A percentile compares a stretch with the other conserved stretches of the same genome.
phyloP scores from a whole-genome alignment of 2,329 filamentous ascomycete species.

The Alternaria ventricosa region DNA sequence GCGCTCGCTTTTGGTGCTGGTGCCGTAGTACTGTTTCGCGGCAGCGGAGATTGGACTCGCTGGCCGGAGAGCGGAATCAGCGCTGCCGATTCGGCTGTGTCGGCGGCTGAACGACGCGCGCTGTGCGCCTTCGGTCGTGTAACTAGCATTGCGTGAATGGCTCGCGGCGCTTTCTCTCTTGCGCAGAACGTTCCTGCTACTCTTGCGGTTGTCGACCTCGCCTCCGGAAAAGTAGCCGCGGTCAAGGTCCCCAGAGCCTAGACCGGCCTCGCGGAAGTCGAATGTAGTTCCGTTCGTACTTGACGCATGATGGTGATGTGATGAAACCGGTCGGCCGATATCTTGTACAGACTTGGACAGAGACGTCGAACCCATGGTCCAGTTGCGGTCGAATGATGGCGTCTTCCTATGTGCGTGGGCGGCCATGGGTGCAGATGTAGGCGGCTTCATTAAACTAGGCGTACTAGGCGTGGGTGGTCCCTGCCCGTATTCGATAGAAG shows the following conservation, averaged over 20 bases:
- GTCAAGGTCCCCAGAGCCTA: slow-evolving; percentile 67
- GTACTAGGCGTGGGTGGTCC: slow-evolving; percentile 34
- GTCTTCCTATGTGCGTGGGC: slow-evolving; percentile 59
- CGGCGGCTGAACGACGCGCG: slow-evolving; percentile 69
- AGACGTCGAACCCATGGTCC: slow-evolving; percentile 58
- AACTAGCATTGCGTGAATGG: slow-evolving; percentile 76
- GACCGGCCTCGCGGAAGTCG: slow-evolving; percentile 34
- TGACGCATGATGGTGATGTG: slow-evolving; percentile 39
- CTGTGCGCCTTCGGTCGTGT: slow-evolving; percentile 63
- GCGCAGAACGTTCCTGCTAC: slow-evolving; percentile 71
- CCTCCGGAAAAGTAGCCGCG: slow-evolving; percentile 93
- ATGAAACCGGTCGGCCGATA: slow-evolving; percentile 40
- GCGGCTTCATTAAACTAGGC: slow-evolving; percentile 24
- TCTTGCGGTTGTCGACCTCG: slow-evolving; percentile 75
- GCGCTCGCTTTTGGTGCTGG: slow-evolving; percentile 41
- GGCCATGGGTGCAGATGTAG: slow-evolving; percentile 18
- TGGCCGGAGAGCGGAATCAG: slow-evolving; percentile 73
- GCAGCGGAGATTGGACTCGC: slow-evolving; percentile 61
- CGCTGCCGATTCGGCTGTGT: slow-evolving; percentile 80
- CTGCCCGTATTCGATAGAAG: slow-evolving; percentile 76
- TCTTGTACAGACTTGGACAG: slow-evolving; percentile 38
- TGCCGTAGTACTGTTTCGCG: slow-evolving; percentile 73
- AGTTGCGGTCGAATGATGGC: slow-evolving; percentile 64
- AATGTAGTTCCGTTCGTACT: slow-evolving; percentile 40
- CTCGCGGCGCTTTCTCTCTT: slow-evolving; percentile 71